A percentile compares a stretch with the other conserved stretches of the same genome.
Evolutionary conservation across 805 yeast genomes (phyloP).

Genomic region (Ogataea pini): DNA sequence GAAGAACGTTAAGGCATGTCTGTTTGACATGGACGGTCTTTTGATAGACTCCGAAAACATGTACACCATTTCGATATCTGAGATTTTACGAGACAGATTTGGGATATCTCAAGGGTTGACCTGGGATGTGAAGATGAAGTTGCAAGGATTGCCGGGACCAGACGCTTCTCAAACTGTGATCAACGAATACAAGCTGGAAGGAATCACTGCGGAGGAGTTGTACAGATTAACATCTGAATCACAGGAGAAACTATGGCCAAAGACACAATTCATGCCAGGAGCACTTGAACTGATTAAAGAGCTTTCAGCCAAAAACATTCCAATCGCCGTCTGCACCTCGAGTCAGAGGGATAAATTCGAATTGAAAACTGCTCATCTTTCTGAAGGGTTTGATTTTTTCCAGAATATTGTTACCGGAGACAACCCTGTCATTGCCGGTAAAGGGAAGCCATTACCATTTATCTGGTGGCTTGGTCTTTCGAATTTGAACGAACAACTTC

Average conservation of each 20-base stretch:
- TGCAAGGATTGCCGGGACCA: constrained; percentile 91
- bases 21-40: constrained; percentile 90
- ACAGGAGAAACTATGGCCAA: constrained; percentile 63
- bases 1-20: constrained; percentile 30
- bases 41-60: constrained; percentile 89
- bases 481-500: constrained; percentile 56
- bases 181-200: constrained; percentile 66
- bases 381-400: constrained; percentile 59
- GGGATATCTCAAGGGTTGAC: constrained; percentile 69
- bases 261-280: constrained; percentile 75
- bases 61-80: constrained; percentile 77
- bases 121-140: constrained; percentile 84
- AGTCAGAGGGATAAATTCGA: constrained; percentile 61
- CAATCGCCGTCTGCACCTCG: constrained; percentile 91
- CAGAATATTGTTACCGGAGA: constrained; percentile 79
- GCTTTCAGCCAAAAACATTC: constrained; percentile 55
- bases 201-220: constrained; percentile 62
- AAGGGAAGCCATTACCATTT: constrained; percentile 93
- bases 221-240: constrained; percentile 49
- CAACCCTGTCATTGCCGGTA: constrained; percentile 75
- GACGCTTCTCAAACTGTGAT: constrained; percentile 67
- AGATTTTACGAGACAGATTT: constrained; percentile 56
- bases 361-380: constrained; percentile 73
- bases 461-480: constrained; percentile 84
- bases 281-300: constrained; percentile 66